Evolutionary conservation across 1,139 yeast species (phyloP).

Genomic region (Saccharomyces hybrid): DNA sequence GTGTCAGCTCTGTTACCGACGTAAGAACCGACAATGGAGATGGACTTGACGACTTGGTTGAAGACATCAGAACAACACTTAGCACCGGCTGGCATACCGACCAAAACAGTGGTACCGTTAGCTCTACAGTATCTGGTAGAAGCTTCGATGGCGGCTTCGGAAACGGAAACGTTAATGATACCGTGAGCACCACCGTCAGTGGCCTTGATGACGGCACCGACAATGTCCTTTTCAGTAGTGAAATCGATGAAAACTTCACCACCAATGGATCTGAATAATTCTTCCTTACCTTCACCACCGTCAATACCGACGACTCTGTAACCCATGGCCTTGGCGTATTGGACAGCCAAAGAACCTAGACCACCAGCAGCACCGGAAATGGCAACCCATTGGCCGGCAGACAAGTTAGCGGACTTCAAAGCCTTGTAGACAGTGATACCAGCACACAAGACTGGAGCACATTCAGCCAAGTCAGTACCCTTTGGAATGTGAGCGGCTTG

Average conservation of each 20-base stretch:
- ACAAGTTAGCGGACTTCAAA: constrained; percentile 49
- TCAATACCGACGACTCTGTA: constrained; percentile 54
- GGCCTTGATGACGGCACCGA: constrained; percentile 41
- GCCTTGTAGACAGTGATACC: constrained; percentile 66
- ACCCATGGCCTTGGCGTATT: constrained; percentile 61
- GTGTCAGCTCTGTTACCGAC: constrained; percentile 66
- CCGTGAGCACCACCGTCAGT: constrained; percentile 61
- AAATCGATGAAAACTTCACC: constrained; percentile 54
- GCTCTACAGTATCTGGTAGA: constrained; percentile 52
- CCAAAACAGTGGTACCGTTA: constrained; percentile 54
- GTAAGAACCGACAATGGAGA: constrained; percentile 51
- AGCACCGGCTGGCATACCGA: constrained; percentile 59
- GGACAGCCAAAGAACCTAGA: constrained; percentile 57
- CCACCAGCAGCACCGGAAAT: constrained; percentile 65
- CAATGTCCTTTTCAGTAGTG: constrained; percentile 44
- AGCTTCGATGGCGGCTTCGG: constrained; percentile 50
- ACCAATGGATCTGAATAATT: constrained; percentile 45
- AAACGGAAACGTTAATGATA: constrained; percentile 54
- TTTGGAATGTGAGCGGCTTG: constrained; percentile 56
- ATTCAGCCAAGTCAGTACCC: constrained; percentile 50
- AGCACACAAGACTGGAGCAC: constrained; percentile 60
- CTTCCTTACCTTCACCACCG: constrained; percentile 54
- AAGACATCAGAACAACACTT: constrained; percentile 47
- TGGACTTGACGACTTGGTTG: constrained; percentile 47
- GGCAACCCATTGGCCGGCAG: constrained; percentile 58